A percentile compares a stretch with the other conserved stretches of the same genome.
phyloP scores from a whole-genome alignment of 2,329 filamentous ascomycete species.

The Epichloe uncinata region DNA sequence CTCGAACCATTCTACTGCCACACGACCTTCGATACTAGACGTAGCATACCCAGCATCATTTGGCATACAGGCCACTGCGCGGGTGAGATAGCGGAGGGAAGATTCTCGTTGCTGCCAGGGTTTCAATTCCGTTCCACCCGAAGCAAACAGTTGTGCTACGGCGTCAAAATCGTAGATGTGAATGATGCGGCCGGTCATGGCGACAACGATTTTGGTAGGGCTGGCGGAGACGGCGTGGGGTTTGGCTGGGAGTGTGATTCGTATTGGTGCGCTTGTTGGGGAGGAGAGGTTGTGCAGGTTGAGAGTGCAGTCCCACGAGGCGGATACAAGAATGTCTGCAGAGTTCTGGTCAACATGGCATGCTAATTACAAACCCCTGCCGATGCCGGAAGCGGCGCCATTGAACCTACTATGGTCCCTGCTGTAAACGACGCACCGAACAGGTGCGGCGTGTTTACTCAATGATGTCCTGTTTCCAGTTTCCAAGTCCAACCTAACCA shows the following conservation, averaged over 20 bases:
- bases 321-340: conserved; percentile 63
- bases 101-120: conserved; percentile 93
- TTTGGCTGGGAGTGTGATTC: conserved; percentile 65
- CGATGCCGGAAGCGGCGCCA: not conserved
- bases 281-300: conserved; percentile 61
- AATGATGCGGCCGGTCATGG: conserved; percentile 87
- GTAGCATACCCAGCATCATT: conserved; percentile 90
- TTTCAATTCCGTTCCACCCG: conserved; percentile 37
- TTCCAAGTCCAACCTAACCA: conserved; percentile 49
- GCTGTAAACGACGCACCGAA: conserved; percentile 75
- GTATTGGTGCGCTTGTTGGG: conserved; percentile 41
- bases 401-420: conserved; percentile 47
- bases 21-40: conserved; percentile 83
- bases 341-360: not conserved
- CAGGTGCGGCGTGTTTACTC: conserved; percentile 66
- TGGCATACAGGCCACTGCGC: conserved; percentile 90
- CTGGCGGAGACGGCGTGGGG: conserved; percentile 76
- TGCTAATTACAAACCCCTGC: not conserved
- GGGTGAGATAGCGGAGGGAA: conserved; percentile 89
- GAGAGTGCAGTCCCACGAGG: conserved; percentile 86
- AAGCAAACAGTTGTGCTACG: conserved; percentile 41
- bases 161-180: conserved; percentile 82
- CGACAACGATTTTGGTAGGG: conserved; percentile 74
- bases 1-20: conserved; percentile 97
- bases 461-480: conserved; percentile 61